Conservation (phyloP, 1,284 basidiomycete species). For the Rhodofomes roseus region DNA sequence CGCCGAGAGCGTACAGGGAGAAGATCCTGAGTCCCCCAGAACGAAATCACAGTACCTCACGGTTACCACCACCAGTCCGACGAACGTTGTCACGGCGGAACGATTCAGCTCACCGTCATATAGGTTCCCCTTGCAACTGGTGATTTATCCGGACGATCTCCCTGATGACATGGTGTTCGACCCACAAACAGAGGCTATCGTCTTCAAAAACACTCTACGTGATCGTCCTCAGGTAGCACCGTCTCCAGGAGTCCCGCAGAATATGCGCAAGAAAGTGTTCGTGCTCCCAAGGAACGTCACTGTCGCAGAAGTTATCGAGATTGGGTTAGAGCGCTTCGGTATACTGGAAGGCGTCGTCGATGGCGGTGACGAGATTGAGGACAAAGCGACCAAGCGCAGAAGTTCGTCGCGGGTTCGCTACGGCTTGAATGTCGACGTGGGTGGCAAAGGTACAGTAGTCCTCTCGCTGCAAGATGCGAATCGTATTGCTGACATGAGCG, state of each 20-base stretch:
- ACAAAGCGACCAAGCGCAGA: conserved; percentile 78
- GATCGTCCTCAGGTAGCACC: conserved; percentile 44
- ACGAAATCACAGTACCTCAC: conserved; percentile 40
- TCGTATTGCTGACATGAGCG: too few relatives aligned
- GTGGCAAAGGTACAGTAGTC: conserved; percentile 56
- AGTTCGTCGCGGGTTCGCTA: conserved; percentile 82
- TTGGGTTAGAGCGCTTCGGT: conserved; percentile 88
- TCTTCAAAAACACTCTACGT: conserved; percentile 69
- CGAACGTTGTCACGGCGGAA: conserved; percentile 55
- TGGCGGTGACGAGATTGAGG: conserved; percentile 96
- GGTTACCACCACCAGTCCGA: conserved; percentile 33
- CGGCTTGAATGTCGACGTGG: conserved; percentile 57
- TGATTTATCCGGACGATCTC: conserved; percentile 86
- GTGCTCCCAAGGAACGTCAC: conserved; percentile 92
- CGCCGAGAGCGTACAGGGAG: conserved; percentile 33
- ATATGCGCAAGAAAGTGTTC: conserved; percentile 71
- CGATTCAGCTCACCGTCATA: conserved; percentile 77
- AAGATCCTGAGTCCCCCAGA: conserved; percentile 21
- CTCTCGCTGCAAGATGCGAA: too few relatives aligned
- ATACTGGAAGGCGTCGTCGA: conserved; percentile 95
- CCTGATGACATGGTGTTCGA: conserved; percentile 95
- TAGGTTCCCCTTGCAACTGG: conserved; percentile 82
- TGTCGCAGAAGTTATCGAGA: conserved; percentile 94
- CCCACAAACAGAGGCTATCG: conserved; percentile 85
- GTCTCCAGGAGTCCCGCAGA: conserved; percentile 53